These are phyloP conservation scores for Castanopsis chinensis DNA, from an alignment of 306 rosid genomes.

Conservation along the genomic window DNA sequence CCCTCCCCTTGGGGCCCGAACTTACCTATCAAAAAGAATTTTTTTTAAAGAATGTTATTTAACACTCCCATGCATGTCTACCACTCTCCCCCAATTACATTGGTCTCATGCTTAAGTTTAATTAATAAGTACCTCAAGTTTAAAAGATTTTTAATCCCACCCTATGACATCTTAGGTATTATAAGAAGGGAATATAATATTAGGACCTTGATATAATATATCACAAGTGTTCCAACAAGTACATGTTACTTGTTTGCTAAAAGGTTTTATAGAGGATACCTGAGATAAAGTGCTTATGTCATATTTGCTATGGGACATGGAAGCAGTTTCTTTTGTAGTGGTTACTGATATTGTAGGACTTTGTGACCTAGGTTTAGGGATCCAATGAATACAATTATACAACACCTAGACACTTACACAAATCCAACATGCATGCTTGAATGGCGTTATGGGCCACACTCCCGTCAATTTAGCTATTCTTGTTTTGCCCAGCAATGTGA, in stretches of 20 bases:
- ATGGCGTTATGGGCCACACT: background rate
- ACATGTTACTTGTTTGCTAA: background rate
- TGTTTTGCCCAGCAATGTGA: background rate
- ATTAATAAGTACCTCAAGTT: background rate
- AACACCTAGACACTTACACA: background rate
- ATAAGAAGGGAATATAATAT: background rate
- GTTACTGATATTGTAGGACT: background rate
- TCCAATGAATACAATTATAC: background rate
- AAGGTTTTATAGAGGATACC: background rate
- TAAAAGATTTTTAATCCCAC: background rate
- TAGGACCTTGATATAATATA: background rate
- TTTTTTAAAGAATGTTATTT: no score
- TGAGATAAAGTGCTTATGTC: background rate
- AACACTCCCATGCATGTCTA: background rate
- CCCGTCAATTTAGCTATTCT: background rate
- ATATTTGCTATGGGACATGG: background rate
- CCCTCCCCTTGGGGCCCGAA: no score
- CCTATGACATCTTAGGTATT: background rate
- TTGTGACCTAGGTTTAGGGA: background rate
- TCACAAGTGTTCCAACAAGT: background rate
- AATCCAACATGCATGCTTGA: background rate
- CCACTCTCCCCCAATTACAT: background rate
- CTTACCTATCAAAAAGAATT: no score
- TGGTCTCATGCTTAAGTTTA: background rate
- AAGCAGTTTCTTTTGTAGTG: background rate